A percentile compares a stretch with the other conserved stretches of the same genome.
Conservation (phyloP, 2,329 filamentous ascomycete species). For the Xylariomycetidae sp. region DNA sequence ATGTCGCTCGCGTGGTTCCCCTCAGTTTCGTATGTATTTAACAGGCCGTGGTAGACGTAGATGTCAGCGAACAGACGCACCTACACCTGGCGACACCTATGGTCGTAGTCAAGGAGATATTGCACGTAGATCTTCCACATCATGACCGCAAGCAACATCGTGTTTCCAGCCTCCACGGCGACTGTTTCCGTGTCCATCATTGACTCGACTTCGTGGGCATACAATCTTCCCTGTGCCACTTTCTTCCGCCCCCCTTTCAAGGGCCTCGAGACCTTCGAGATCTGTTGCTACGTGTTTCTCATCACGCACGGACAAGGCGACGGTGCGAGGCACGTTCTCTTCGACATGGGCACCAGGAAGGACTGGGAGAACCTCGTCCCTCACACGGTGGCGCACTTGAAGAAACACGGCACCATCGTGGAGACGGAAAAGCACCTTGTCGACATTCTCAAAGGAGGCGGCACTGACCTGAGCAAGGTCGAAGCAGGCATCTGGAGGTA, state of each 20-base stretch:
- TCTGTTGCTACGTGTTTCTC: conserved; percentile 5
- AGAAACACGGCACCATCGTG: background rate
- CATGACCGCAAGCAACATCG: too few species aligned
- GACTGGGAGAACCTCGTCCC: conserved; percentile 4
- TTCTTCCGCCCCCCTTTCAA: conserved; percentile 3
- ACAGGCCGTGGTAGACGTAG: too few species aligned
- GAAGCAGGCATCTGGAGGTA: conserved; percentile 4
- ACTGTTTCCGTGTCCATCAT: too few species aligned
- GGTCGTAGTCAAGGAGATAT: too few species aligned
- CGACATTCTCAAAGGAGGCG: conserved; percentile 1
- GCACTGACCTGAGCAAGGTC: conserved; percentile 1
- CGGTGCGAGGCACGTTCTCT: conserved; percentile 2
- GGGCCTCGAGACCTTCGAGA: conserved; percentile 1
- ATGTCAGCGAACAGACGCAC: too few species aligned
- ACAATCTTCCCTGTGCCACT: background rate
- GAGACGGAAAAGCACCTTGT: conserved; percentile 2
- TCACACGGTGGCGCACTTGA: background rate
- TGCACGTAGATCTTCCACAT: too few species aligned
- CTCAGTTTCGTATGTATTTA: too few species aligned
- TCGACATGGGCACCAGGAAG: conserved; percentile 6
- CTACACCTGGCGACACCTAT: too few species aligned
- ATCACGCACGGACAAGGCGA: conserved; percentile 1
- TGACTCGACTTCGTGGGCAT: too few species aligned
- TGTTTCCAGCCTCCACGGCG: too few species aligned
- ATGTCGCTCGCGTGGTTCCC: too few species aligned